Evolutionary conservation across 176 grass and related monocot genomes (phyloP), one percentile per base, ranked within the genome.

Genomic region (Leersia perrieri): DNA sequence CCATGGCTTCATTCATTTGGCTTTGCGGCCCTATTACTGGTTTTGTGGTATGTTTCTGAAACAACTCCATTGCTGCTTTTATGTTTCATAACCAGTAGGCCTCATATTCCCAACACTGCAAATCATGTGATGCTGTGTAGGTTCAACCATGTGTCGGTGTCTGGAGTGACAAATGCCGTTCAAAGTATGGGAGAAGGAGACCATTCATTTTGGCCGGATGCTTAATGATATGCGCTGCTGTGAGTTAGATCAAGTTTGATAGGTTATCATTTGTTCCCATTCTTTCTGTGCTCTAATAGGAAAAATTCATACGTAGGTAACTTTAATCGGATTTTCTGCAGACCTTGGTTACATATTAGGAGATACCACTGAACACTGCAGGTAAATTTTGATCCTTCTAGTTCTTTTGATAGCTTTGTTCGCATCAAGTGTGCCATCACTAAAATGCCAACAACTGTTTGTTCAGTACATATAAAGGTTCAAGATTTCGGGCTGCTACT

Each of bases 131-230:
- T 11, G 0, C 9, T 16, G 53, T 22, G 1, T 79, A 99, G 96
- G 96, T 99, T 61, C 96, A 99, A 88, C 96, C 96, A 34, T 99
- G 96, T 77, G 96, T 99, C 76, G 96, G 96, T 33, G 91, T 95
- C 20, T 99, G 96, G 96, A 99, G 96, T 72, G 96, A 99, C 81
- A 99, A 99, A 67, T 99, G 96, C 68, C 67, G 73, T 25, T 99
- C 96, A 42, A 99, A 95, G 77, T 99, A 99, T 68, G 96, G 96
- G 81, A 89, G 92, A 16, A 95, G 96, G n/a, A 57, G 96, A 16
- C 96, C 96, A 1, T 99, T 99, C 77, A 99, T 99, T 82, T 83
- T 99, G 60, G 74, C 75, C 75, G 96, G 96, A 80, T 98, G 96
- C 60, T 44, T 93, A 18, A 86, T 98, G 84, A 98, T 98, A 68